phyloP scores from a whole-genome alignment of 2,329 filamentous ascomycete genomes.

The Trichoderma sp. region DNA sequence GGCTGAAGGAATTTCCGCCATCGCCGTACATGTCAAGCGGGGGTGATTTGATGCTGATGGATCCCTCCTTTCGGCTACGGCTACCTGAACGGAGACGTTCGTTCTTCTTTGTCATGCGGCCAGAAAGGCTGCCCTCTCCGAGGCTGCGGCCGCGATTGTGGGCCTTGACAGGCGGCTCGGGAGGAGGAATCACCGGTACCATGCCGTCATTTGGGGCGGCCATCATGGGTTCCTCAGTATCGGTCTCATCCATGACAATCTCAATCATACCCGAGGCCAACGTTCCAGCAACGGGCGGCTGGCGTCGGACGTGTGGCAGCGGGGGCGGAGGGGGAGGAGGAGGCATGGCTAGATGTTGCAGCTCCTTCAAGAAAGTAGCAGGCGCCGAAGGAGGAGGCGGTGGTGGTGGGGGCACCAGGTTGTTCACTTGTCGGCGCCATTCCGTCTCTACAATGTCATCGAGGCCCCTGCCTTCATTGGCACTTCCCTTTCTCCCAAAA shows the following conservation, averaged over 20 bases:
- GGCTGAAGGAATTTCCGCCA: conserved; percentile 35
- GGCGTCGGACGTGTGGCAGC: conserved; percentile 44
- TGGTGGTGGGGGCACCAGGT: conserved; percentile 50
- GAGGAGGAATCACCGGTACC: conserved; percentile 46
- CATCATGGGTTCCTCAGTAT: conserved; percentile 31
- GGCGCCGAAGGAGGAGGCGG: conserved; percentile 49
- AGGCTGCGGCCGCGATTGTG: conserved; percentile 59
- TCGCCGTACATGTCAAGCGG: conserved; percentile 41
- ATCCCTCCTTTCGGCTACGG: conserved; percentile 49
- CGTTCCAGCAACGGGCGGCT: conserved; percentile 43
- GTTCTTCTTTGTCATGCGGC: conserved; percentile 56
- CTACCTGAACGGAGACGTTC: conserved; percentile 61
- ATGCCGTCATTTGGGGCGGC: conserved; percentile 42
- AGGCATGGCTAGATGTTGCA: conserved; percentile 60
- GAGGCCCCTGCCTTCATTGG: conserved; percentile 44
- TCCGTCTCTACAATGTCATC: conserved; percentile 44
- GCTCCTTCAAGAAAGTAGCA: conserved; percentile 58
- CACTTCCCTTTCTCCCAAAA: conserved; percentile 37
- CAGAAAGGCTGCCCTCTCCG: conserved; percentile 51
- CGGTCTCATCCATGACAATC: conserved; percentile 64
- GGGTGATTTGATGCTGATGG: conserved; percentile 27
- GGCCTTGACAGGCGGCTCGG: conserved; percentile 43
- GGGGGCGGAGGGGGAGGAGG: conserved; percentile 63
- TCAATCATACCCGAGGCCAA: conserved; percentile 59
- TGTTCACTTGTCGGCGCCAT: conserved; percentile 50